Conservation (phyloP, 768 basidiomycete genomes). For the Aureoboletus auriporus region DNA sequence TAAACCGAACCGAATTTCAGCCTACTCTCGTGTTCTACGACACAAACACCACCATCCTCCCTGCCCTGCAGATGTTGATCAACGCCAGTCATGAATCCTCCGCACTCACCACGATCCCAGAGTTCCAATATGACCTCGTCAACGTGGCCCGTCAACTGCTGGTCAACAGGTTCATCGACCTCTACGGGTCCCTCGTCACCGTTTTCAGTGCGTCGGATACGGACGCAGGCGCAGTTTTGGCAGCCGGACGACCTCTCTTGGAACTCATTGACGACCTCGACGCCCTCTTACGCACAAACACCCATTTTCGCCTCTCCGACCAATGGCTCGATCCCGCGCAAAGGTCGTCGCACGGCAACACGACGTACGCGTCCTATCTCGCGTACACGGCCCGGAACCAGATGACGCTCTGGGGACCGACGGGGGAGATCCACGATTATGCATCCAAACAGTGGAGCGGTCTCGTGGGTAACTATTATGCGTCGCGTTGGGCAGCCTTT, state of each 20-base stretch:
- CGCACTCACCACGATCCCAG: constrained; percentile 23
- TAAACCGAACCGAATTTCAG: constrained; percentile 29
- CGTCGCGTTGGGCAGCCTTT: constrained; percentile 33
- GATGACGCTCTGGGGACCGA: constrained; percentile 41
- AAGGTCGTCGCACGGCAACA: constrained; percentile 26
- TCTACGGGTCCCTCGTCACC: constrained; percentile 31
- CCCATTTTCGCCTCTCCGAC: constrained; percentile 28
- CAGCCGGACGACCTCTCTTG: constrained; percentile 26
- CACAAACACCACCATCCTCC: constrained; percentile 57
- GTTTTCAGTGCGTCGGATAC: constrained; percentile 23
- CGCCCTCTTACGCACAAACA: constrained; percentile 29
- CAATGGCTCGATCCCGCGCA: constrained; percentile 34
- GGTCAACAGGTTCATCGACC: constrained; percentile 35
- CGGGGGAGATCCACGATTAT: constrained; percentile 39
- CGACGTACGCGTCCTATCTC: constrained; percentile 32
- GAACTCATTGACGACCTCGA: constrained; percentile 33
- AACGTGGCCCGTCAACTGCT: constrained; percentile 38
- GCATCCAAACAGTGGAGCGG: constrained; percentile 43
- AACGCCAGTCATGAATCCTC: constrained; percentile 21
- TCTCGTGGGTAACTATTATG: constrained; percentile 36
- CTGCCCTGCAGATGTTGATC: constrained; percentile 69
- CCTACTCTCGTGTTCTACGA: constrained; percentile 36
- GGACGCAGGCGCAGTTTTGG: constrained; percentile 16
- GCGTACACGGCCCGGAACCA: constrained; percentile 41
- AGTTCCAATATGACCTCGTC: constrained; percentile 37